Conservation (phyloP, 169 alveolate genomes). For the Sarcocystis neurona region DNA sequence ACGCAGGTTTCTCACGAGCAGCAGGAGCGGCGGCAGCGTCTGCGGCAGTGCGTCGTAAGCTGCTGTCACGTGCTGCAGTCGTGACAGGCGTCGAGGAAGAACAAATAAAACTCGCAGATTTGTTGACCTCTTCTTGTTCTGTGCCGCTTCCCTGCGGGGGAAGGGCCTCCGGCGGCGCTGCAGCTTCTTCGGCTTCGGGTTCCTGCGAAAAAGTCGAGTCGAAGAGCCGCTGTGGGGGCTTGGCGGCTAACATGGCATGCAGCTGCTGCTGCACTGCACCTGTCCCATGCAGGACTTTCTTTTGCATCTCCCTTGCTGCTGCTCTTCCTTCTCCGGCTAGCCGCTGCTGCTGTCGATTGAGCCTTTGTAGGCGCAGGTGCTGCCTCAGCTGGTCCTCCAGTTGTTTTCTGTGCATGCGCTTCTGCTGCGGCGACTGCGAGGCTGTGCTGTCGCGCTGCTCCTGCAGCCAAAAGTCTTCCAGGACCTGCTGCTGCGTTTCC, state of each 20-base stretch:
- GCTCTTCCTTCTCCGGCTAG: too few relatives aligned
- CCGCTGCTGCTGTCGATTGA: neutral
- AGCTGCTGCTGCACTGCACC: neutral
- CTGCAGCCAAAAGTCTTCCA: neutral
- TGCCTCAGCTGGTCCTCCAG: neutral
- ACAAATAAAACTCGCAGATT: too few relatives aligned
- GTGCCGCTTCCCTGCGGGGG: too few relatives aligned
- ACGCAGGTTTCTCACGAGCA: neutral
- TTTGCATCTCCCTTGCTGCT: too few relatives aligned
- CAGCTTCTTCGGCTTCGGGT: neutral
- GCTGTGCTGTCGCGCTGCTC: neutral
- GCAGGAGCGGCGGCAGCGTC: neutral
- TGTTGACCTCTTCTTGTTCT: too few relatives aligned
- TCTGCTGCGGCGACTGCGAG: neutral
- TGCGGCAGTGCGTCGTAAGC: too few relatives aligned
- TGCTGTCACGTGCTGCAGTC: too few relatives aligned
- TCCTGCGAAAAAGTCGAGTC: neutral
- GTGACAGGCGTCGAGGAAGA: too few relatives aligned
- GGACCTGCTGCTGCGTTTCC: neutral
- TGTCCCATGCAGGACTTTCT: too few relatives aligned
- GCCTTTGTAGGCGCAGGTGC: neutral
- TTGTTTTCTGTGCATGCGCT: neutral
- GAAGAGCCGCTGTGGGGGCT: neutral
- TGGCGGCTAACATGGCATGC: neutral
- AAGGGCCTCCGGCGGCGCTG: too few relatives aligned